phyloP scores from a whole-genome alignment of 768 basidiomycete genomes.

The Clitopilus hobsonii region DNA sequence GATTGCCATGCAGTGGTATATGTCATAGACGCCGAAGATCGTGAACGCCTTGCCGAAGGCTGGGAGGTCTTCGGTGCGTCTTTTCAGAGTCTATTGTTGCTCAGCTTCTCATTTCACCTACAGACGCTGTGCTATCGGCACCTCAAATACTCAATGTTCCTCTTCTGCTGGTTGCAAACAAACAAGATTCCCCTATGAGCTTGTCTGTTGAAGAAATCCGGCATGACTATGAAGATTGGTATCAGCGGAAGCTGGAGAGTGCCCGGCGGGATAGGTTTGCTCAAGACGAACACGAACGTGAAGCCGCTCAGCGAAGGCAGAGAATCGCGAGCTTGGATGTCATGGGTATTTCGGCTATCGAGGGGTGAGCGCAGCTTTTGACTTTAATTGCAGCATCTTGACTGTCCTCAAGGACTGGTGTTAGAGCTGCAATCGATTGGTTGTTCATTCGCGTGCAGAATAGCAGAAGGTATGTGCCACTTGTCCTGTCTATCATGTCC shows the following conservation, averaged over 20 bases:
- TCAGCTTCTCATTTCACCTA: conserved; percentile 10
- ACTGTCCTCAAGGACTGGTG: conserved; percentile 62
- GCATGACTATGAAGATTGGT: conserved; percentile 85
- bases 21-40: conserved; percentile 90
- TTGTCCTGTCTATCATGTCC: neutral
- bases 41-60: conserved; percentile 84
- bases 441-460: conserved; percentile 91
- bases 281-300: conserved; percentile 32
- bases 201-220: conserved; percentile 89
- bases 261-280: conserved; percentile 52
- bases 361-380: conserved; percentile 58
- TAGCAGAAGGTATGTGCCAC: conserved; percentile 54
- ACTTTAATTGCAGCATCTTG: neutral
- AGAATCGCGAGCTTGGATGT: conserved; percentile 78
- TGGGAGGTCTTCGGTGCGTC: conserved; percentile 95
- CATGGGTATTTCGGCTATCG: conserved; percentile 85
- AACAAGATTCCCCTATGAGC: conserved; percentile 81
- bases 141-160: conserved; percentile 90
- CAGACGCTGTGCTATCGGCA: conserved; percentile 82
- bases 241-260: conserved; percentile 69
- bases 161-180: conserved; percentile 90
- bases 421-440: conserved; percentile 91
- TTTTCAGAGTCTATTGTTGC: neutral
- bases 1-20: conserved; percentile 97
- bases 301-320: conserved; percentile 39